Evolutionary conservation across 1,139 yeast species (phyloP), one percentile per base, ranked within the genome.

Genomic region (Diutina rugosa): DNA sequence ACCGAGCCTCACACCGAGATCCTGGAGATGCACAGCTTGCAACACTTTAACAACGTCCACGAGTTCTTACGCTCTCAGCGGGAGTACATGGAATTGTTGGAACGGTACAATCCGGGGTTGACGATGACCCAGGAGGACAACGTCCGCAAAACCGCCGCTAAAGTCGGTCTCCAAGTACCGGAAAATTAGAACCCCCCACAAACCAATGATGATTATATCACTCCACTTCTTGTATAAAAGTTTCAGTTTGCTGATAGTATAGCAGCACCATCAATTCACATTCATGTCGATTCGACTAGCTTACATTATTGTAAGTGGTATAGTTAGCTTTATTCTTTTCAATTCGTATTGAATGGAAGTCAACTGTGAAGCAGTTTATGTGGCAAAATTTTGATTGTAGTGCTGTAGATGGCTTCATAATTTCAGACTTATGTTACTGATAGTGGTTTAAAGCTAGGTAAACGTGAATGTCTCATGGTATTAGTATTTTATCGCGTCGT

Each of bases 61-160:
- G 70, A 71, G 3, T 91, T 83, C 64, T 73, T 91, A 57, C 74
- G 76, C 55, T 82, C 86, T 60, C 98, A 91, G 68, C 77, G 95
- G 61, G 81, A 77, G 10, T 91, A 90, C 70, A 83, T 82, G 59
- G 93, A 86, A 61, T 76, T 93, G 57, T 74, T 91, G 56, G 95
- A 87, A 61, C 78, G 96, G 62, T 91, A 91, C 69, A 90, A 91
- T 65, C 93, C 96, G 1, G 96, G 96, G 1, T 76, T 87, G 60
- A 80, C 81, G 48, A 80, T 87, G 83, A 79, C 82, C 41, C 96
- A 87, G 64, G 81, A 80, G 58, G 97, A 91, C 59, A 84, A 86
- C 58, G 84, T 91, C 30, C 75, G 83, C 63, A 81, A 80, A 64
- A 85, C 96, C 4, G 99, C 98, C 5, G 79, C 84, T 58, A 78